Percentiles rank a stretch among this genome's conserved stretches.
These are phyloP conservation scores for Penicillium sclerotigenum DNA, from an alignment of 2,329 filamentous ascomycete genomes.

Conservation along the genomic window DNA sequence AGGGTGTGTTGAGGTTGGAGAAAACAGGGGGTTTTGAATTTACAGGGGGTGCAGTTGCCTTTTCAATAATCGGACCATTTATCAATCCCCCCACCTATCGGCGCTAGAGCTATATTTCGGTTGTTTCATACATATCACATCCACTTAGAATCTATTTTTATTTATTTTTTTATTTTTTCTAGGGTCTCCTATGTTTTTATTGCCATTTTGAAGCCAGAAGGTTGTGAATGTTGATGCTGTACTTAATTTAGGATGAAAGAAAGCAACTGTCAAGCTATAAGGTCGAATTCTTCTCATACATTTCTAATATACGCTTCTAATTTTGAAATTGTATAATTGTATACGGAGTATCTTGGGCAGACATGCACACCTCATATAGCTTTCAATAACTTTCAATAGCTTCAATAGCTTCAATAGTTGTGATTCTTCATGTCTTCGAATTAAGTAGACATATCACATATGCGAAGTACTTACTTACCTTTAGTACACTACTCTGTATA, in stretches of 20 bases:
- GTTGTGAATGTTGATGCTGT: not conserved
- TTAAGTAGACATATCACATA: not conserved
- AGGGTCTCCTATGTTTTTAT: not conserved
- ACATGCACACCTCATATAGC: not conserved
- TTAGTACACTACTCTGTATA: too few relatives aligned
- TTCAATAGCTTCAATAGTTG: not conserved
- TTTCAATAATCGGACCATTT: conserved; percentile 18
- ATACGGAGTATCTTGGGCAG: too few relatives aligned
- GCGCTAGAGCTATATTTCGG: not conserved
- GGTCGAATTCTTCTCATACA: not conserved
- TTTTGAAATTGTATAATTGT: too few relatives aligned
- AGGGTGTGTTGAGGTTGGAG: not conserved
- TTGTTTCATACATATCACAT: conserved; percentile 6
- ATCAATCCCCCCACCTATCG: conserved; percentile 22
- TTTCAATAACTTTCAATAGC: not conserved
- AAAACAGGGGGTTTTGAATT: conserved; percentile 13
- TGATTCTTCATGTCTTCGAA: not conserved
- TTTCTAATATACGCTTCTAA: too few relatives aligned
- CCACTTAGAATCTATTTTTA: not conserved
- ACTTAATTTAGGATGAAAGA: not conserved
- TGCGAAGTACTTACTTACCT: not conserved
- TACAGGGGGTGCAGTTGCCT: conserved; percentile 13
- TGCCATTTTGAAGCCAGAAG: not conserved
- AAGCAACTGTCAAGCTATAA: not conserved
- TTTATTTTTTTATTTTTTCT: not conserved